Percentiles rank a stretch among this genome's conserved stretches.
phyloP scores from a whole-genome alignment of 345 rosid species.

The Kernera saxatilis region DNA sequence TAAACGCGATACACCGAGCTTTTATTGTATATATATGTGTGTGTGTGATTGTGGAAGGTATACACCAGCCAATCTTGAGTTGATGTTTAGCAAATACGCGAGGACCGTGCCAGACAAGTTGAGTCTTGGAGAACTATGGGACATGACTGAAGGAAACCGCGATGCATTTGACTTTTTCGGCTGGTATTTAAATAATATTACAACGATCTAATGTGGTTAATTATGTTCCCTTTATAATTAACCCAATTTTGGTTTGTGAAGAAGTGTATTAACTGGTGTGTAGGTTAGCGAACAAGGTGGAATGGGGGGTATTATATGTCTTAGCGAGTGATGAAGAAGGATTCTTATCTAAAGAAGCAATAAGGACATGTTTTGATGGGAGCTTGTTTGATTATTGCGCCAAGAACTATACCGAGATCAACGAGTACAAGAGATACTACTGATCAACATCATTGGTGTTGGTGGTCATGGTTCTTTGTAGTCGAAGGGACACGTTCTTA shows the following conservation, averaged over 20 bases:
- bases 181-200: constrained; percentile 32
- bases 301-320: constrained; percentile 54
- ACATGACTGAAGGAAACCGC: constrained; percentile 70
- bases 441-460: not conserved
- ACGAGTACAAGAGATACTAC: constrained; percentile 7
- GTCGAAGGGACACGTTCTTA: not conserved
- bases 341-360: constrained; percentile 65
- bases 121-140: constrained; percentile 60
- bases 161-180: constrained; percentile 56
- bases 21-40: not conserved
- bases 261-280: not conserved
- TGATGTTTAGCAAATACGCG: constrained; percentile 74
- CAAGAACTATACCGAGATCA: constrained; percentile 24
- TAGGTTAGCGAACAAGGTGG: constrained; percentile 53
- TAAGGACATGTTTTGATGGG: constrained; percentile 70
- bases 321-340: constrained; percentile 76
- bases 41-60: constrained; percentile 34
- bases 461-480: not conserved
- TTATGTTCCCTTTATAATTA: not conserved
- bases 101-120: constrained; percentile 56
- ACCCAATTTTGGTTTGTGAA: not conserved
- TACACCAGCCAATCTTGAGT: constrained; percentile 52
- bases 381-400: constrained; percentile 76
- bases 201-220: not conserved
- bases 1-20: not conserved